Evolutionary conservation across 2,329 filamentous ascomycete genomes (phyloP).

Genomic region (Aspergillus hiratsukae): DNA sequence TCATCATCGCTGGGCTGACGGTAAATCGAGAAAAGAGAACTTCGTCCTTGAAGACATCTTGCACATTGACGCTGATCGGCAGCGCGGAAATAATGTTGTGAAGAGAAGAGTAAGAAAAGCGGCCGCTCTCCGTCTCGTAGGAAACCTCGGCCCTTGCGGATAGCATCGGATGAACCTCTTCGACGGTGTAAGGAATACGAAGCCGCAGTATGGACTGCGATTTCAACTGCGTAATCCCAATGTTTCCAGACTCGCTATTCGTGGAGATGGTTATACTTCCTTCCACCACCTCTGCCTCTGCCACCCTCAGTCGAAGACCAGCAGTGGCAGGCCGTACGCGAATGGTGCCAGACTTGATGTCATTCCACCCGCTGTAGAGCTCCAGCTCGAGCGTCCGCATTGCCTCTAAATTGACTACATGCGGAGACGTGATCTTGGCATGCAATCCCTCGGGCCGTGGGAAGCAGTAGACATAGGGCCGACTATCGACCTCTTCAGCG

Average conservation of each 20-base stretch:
- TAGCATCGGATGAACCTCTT: conserved; percentile 68
- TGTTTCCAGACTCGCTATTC: conserved; percentile 42
- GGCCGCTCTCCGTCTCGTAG: conserved; percentile 65
- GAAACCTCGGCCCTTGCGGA: conserved; percentile 70
- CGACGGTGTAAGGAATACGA: conserved; percentile 76
- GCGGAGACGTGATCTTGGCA: conserved; percentile 62
- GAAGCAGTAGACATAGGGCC: conserved; percentile 66
- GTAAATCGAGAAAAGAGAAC: conserved; percentile 85
- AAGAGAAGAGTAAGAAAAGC: conserved; percentile 60
- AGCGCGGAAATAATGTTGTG: conserved; percentile 67
- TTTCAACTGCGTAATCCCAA: conserved; percentile 38
- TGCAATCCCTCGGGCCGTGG: conserved; percentile 66
- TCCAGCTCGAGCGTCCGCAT: conserved; percentile 72
- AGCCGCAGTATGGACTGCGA: conserved; percentile 36
- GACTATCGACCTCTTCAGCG: conserved; percentile 42
- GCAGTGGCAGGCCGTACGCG: conserved; percentile 57
- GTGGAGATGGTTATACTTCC: conserved; percentile 40
- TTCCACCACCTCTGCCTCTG: conserved; percentile 44
- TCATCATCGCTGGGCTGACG: conserved; percentile 71
- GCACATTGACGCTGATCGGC: conserved; percentile 89
- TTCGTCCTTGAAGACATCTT: conserved; percentile 85
- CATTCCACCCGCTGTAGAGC: conserved; percentile 70
- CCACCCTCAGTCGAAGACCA: conserved; percentile 54
- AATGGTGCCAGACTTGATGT: conserved; percentile 48
- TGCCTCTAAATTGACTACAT: conserved; percentile 72